Evolutionary conservation across 805 yeast species (phyloP).

Genomic region (Zygosaccharomyces gambellarensis): DNA sequence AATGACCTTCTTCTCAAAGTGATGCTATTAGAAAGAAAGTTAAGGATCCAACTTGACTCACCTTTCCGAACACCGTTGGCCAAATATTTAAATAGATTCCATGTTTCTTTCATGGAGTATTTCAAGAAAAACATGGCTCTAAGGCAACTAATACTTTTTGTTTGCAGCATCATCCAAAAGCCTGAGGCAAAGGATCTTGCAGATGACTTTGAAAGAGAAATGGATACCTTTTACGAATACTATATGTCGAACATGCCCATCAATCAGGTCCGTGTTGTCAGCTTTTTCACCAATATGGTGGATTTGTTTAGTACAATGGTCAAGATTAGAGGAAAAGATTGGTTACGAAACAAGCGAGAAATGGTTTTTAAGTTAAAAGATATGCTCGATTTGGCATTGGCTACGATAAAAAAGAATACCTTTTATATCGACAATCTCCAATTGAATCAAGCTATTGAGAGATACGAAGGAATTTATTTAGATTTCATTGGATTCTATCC

Average conservation of each 20-base stretch:
- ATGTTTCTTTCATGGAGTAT: slow-evolving; percentile 65
- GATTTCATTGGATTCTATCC: slow-evolving; percentile 33
- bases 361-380: slow-evolving; percentile 27
- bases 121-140: slow-evolving; percentile 63
- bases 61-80: slow-evolving; percentile 92
- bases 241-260: slow-evolving; percentile 42
- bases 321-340: slow-evolving; percentile 44
- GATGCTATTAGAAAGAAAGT: slow-evolving; percentile 69
- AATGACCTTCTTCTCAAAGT: slow-evolving; percentile 77
- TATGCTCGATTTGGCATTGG: slow-evolving; percentile 26
- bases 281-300: slow-evolving; percentile 61
- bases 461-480: slow-evolving; percentile 50
- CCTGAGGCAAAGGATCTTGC: slow-evolving; percentile 46
- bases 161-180: slow-evolving; percentile 31
- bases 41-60: slow-evolving; percentile 78
- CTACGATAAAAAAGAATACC: slow-evolving; percentile 23
- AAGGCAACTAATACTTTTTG: slow-evolving; percentile 48
- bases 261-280: slow-evolving; percentile 34
- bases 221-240: slow-evolving; percentile 45
- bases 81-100: slow-evolving; percentile 76
- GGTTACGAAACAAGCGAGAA: slow-evolving; percentile 50
- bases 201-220: slow-evolving; percentile 47
- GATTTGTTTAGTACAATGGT: slow-evolving; percentile 57
- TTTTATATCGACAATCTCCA: slow-evolving; percentile 51
- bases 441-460: slow-evolving; percentile 61